Evolutionary conservation across 257 asterid species (phyloP), one percentile per base, ranked within the genome.

Genomic region (Fraxinus excelsior): DNA sequence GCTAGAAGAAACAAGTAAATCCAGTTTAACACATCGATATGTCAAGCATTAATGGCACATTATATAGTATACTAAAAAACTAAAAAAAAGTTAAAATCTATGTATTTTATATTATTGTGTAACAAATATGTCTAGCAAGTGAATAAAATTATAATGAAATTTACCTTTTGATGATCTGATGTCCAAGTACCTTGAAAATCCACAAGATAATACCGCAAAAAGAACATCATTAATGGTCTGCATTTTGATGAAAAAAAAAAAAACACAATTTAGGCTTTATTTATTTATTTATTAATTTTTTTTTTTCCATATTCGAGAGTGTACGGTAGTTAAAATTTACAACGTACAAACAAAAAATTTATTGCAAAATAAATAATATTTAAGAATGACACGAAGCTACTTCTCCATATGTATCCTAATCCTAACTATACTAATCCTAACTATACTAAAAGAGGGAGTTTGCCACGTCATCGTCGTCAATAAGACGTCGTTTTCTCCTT

Each of bases 211-310:
- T 18, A 92, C 64, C 23, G 96, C 98, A 46, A 92, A 88, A 7
- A 94, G 96, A 74, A 94, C 96, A 71, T 94, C 98, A 65, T 94
- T 94, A 66, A 94, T 88, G 29, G 98, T 94, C 98, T 94, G 94
- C 85, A 82, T 10, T 62, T 62, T 11, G 68, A 21, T 13, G 2
- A 12, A 53, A 46, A 14, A 44, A 44, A 4, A 14, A 56, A 62
- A 10, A 25, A 62, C 18, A 7, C 2, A 62, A 23, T 62, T 62
- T 16, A 11, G 32, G 68, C 29, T 9, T 4, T 9, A 23, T 11
- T n/a, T n/a, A n/a, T n/a, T n/a, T n/a, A n/a, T n/a, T n/a, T n/a
- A n/a, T n/a, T n/a, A n/a, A n/a, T n/a, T n/a, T n/a, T n/a, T 25
- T 58, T 58, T 21, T 18, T 53, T 6, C 12, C 26, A 53, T 53